phyloP scores from a whole-genome alignment of 352 stramenopile species.

The Globisporangium canariense region DNA sequence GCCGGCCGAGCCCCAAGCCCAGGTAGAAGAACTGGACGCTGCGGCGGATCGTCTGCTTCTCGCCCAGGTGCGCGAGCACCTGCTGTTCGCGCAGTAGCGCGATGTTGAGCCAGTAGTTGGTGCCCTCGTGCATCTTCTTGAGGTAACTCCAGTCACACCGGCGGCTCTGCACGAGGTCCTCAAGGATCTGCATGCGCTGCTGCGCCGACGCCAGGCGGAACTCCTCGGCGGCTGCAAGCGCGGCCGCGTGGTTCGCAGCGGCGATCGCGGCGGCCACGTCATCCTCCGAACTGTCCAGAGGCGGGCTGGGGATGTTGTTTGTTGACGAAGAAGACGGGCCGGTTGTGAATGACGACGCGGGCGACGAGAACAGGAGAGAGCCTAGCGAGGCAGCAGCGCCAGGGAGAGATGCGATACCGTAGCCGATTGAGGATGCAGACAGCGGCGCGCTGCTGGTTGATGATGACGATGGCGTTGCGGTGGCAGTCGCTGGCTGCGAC shows the following conservation, averaged over 20 bases:
- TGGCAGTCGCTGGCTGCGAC: background rate
- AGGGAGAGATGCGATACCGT: conserved; percentile 27
- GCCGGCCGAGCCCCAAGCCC: conserved; percentile 56
- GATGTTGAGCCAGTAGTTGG: conserved; percentile 82
- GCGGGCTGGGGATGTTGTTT: background rate
- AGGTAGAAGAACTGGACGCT: conserved; percentile 82
- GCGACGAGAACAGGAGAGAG: conserved; percentile 37
- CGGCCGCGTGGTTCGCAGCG: conserved; percentile 12
- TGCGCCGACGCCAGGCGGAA: conserved; percentile 53
- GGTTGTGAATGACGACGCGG: conserved; percentile 18
- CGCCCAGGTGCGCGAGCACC: conserved; percentile 55
- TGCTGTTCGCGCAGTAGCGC: conserved; percentile 65
- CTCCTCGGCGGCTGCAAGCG: conserved; percentile 27
- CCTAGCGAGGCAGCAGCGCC: conserved; percentile 28
- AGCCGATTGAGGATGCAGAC: conserved; percentile 9
- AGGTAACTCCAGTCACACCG: conserved; percentile 80
- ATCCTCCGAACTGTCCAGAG: conserved; percentile 14
- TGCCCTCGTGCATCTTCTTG: conserved; percentile 75
- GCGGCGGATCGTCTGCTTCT: conserved; percentile 53
- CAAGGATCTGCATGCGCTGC: conserved; percentile 68
- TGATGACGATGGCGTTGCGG: background rate
- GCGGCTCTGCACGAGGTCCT: conserved; percentile 69
- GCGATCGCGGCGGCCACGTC: conserved; percentile 2
- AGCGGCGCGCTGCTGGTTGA: conserved; percentile 23
- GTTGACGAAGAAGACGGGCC: conserved; percentile 5